A percentile compares a stretch with the other conserved stretches of the same genome.
phyloP scores from a whole-genome alignment of 106 monocot genomes.

The Apostasia ramifera region DNA sequence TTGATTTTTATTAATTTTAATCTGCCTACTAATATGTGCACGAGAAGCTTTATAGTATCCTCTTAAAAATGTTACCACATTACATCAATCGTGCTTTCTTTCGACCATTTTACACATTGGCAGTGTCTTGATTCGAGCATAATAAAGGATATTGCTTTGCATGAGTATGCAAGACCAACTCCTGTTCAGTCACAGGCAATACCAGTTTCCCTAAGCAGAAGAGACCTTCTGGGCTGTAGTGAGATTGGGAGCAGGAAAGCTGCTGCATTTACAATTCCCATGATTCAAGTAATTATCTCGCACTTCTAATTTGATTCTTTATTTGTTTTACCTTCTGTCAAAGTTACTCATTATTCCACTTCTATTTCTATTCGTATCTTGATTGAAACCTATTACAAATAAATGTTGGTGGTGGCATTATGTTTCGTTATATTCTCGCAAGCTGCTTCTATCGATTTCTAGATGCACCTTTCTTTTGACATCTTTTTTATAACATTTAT shows the following conservation, averaged over 20 bases:
- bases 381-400: too few relatives aligned
- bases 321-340: too few relatives aligned
- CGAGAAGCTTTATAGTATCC: not conserved
- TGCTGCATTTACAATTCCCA: slow-evolving; percentile 59
- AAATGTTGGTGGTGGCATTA: too few relatives aligned
- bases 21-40: too few relatives aligned
- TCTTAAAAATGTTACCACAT: not conserved
- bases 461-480: too few relatives aligned
- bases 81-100: not conserved
- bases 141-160: slow-evolving; percentile 51
- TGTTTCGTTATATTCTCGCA: too few relatives aligned
- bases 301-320: too few relatives aligned
- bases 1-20: not conserved
- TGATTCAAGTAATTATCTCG: slow-evolving; percentile 40
- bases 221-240: slow-evolving; percentile 51
- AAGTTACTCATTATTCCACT: too few relatives aligned
- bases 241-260: slow-evolving; percentile 69
- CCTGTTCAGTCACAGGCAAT: slow-evolving; percentile 62
- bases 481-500: too few relatives aligned
- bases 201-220: slow-evolving; percentile 51
- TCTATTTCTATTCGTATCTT: too few relatives aligned
- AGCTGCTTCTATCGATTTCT: too few relatives aligned
- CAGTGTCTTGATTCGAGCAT: slow-evolving; percentile 45
- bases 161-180: slow-evolving; percentile 49
- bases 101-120: too few relatives aligned